Evolutionary conservation across 495 filamentous ascomycete genomes (phyloP).

Genomic region (Penicillium subrubescens): DNA sequence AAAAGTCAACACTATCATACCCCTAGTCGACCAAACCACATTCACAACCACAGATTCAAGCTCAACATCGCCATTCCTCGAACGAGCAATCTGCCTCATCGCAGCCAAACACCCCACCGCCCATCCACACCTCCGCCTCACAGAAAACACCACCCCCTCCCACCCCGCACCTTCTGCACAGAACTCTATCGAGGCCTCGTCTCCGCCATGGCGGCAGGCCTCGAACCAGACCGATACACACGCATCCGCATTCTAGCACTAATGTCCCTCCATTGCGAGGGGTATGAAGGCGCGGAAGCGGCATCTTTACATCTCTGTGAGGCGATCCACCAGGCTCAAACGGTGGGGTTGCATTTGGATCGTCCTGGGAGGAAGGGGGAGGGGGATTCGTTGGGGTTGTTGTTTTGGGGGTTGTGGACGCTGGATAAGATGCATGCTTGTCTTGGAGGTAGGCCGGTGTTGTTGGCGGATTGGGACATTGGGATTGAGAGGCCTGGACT

Average conservation of each 20-base stretch:
- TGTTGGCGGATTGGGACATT: conserved; percentile 68
- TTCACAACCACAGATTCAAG: conserved; percentile 17
- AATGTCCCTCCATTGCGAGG: conserved; percentile 50
- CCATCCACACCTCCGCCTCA: conserved; percentile 32
- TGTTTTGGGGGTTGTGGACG: conserved; percentile 71
- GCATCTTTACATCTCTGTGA: conserved; percentile 49
- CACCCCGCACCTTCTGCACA: conserved; percentile 38
- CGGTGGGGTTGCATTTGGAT: conserved; percentile 63
- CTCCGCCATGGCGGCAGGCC: conserved; percentile 39
- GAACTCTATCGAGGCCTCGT: conserved; percentile 42
- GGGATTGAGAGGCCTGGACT: conserved; percentile 38
- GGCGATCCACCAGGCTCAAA: conserved; percentile 63
- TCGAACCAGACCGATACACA: conserved; percentile 47
- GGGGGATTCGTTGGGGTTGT: conserved; percentile 43
- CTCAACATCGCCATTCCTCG: conserved; percentile 27
- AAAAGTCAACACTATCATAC: conserved; percentile 38
- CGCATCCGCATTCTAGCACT: conserved; percentile 49
- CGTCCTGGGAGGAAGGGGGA: conserved; percentile 38
- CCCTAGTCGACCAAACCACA: conserved; percentile 39
- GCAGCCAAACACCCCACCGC: conserved; percentile 47
- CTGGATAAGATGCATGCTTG: conserved; percentile 65
- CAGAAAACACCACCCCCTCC: conserved; percentile 28
- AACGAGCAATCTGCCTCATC: conserved; percentile 48
- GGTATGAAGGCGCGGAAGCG: conserved; percentile 46
- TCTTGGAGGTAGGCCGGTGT: conserved; percentile 63